Evolutionary conservation across 1,284 basidiomycete genomes (phyloP).

Genomic region (Sutorius eximius): DNA sequence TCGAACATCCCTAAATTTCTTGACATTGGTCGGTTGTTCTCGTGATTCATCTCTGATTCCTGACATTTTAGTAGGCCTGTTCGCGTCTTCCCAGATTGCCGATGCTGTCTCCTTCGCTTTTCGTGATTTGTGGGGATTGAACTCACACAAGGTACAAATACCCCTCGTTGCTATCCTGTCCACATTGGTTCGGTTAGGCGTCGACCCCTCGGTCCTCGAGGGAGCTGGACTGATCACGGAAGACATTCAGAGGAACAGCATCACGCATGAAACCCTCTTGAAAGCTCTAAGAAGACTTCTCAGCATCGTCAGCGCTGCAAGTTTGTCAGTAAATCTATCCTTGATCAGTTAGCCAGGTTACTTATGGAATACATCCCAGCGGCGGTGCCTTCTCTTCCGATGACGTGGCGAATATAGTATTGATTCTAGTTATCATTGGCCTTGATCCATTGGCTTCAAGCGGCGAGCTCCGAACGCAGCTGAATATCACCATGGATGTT

Average conservation of each 20-base stretch:
- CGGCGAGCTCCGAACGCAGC: slow-evolving; percentile 44
- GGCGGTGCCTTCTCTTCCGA: slow-evolving; percentile 34
- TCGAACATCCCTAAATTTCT: slow-evolving; percentile 41
- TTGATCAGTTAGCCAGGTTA: neutral
- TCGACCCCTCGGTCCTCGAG: slow-evolving; percentile 18
- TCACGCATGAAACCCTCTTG: slow-evolving; percentile 25
- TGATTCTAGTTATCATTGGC: slow-evolving; percentile 52
- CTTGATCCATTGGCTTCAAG: slow-evolving; percentile 51
- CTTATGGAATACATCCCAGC: slow-evolving; percentile 29
- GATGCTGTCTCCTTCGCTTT: slow-evolving; percentile 24
- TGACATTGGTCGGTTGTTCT: slow-evolving; percentile 39
- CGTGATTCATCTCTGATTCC: neutral
- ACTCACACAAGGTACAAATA: slow-evolving; percentile 9
- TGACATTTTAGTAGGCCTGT: slow-evolving; percentile 20
- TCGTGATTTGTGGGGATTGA: slow-evolving; percentile 24
- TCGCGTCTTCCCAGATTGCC: slow-evolving; percentile 22
- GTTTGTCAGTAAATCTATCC: slow-evolving; percentile 40
- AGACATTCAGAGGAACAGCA: neutral
- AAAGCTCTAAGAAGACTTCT: slow-evolving; percentile 44
- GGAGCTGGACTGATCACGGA: slow-evolving; percentile 14
- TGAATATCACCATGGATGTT: slow-evolving; percentile 46
- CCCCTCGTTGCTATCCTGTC: slow-evolving; percentile 19
- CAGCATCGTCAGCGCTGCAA: slow-evolving; percentile 43
- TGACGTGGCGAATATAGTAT: slow-evolving; percentile 52
- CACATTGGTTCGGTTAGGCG: slow-evolving; percentile 28